Conservation (phyloP, 768 basidiomycete genomes). For the Gautieria morchelliformis region DNA sequence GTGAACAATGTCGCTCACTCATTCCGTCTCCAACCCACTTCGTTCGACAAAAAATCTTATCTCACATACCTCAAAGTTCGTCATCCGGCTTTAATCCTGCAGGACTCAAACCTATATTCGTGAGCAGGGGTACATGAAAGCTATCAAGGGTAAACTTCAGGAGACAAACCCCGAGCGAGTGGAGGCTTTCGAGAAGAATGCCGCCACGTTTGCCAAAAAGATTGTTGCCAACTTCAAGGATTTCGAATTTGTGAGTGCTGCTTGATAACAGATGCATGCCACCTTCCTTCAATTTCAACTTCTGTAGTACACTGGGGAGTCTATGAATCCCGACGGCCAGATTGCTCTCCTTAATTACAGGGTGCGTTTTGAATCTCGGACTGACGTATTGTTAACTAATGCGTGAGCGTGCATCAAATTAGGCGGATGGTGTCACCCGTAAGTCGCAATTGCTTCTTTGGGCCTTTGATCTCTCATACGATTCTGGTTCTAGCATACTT, state of each 20-base stretch:
- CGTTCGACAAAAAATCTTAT: constrained; percentile 89
- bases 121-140: constrained; percentile 85
- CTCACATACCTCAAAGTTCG: constrained; percentile 71
- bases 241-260: constrained; percentile 75
- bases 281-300: constrained; percentile 1
- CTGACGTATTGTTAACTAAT: constrained; percentile 2
- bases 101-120: not conserved
- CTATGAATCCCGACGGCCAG: constrained; percentile 86
- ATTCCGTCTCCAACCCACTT: constrained; percentile 75
- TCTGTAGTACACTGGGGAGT: constrained; percentile 57
- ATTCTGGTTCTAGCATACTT: constrained; percentile 53
- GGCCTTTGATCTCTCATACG: not conserved
- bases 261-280: too few species aligned
- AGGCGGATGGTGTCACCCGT: constrained; percentile 81
- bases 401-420: not conserved
- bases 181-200: constrained; percentile 72
- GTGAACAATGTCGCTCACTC: constrained; percentile 92
- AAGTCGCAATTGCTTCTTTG: constrained; percentile 21
- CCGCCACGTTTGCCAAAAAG: constrained; percentile 74
- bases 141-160: constrained; percentile 58
- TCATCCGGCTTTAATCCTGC: constrained; percentile 3
- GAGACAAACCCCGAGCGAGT: constrained; percentile 51
- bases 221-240: constrained; percentile 85
- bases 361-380: constrained; percentile 27
- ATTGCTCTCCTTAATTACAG: constrained; percentile 93